Evolutionary conservation across 305 asterid species (phyloP).

Genomic region (Coffea humblotiana): DNA sequence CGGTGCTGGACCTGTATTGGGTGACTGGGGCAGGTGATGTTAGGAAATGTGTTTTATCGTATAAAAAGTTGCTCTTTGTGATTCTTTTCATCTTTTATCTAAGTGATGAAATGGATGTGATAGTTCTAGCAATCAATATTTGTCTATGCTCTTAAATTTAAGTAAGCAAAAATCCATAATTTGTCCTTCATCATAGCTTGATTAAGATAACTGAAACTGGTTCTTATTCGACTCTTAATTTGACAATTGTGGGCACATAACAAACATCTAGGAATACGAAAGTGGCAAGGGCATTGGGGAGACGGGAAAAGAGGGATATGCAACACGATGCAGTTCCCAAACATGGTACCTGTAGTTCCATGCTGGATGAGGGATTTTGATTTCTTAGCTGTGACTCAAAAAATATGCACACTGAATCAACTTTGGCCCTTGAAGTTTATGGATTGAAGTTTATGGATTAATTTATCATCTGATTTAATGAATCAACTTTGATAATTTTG

Average conservation of each 20-base stretch:
- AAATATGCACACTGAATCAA: not conserved
- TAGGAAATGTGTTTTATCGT: slow-evolving; percentile 11
- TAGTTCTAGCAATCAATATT: not conserved
- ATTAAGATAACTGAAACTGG: not conserved
- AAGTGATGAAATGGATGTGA: not conserved
- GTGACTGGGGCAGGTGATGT: slow-evolving; percentile 98
- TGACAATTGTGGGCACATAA: not conserved
- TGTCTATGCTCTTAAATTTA: not conserved
- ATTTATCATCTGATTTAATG: not conserved
- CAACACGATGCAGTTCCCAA: not conserved
- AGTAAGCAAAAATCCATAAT: not conserved
- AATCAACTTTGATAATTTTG: not conserved
- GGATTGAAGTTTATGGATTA: not conserved
- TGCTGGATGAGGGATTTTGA: not conserved
- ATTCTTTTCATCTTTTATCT: not conserved
- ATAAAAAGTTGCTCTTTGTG: not conserved
- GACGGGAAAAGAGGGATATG: not conserved
- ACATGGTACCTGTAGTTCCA: not conserved
- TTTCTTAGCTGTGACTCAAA: not conserved
- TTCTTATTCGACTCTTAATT: not conserved
- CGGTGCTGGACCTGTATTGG: slow-evolving; percentile 96
- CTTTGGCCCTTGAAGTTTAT: not conserved
- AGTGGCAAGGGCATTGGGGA: not conserved
- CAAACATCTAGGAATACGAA: not conserved
- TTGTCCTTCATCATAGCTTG: not conserved